Evolutionary conservation across 208 protist genomes (phyloP), one percentile per base, ranked within the genome.

Genomic region (Wallacemonas sp.): DNA sequence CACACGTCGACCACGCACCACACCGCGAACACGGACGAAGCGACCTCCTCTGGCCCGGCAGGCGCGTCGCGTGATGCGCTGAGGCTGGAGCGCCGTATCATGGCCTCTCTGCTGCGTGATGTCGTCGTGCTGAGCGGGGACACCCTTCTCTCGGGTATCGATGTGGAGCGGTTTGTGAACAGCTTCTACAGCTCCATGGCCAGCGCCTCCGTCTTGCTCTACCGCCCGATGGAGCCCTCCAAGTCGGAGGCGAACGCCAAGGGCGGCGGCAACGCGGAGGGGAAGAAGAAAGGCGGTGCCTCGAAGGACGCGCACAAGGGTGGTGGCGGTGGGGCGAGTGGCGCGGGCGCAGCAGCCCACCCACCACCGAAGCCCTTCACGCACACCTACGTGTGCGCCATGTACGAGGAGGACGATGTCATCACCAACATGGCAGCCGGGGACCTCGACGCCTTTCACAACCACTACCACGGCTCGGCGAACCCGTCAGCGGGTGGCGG

Each of bases 61-160:
- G 17, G 17, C 2, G n/a, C 22, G 22, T 57, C 15, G 13, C 63
- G 34, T 4, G 44, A 85, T 36, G 73, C 78, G 26, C 66, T 84
- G 24, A 72, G 66, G 65, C 48, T 60, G 15, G 74, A 85, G 66
- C 70, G 69, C 30, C 24, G 69, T 27, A 72, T 59, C 41, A 70
- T 80, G 61, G 73, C 74, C 19, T 72, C 68, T 15, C 45, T 85
- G 41, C 72, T 59, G 33, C 80, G 89, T 21, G 89, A 95, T 55
- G 83, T 78, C 17, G 44, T 95, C 8, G 58, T 95, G 33, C 73
- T 93, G 15, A 92, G 81, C 73, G 85, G 85, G 66, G 89, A 95
- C 45, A 89, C 86, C 10, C 71, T 95, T 39, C 71, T 95, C 15
- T 83, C 88, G 2, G 80, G 85, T 22, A 79, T 95, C 6, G 76